A percentile compares a stretch with the other conserved stretches of the same genome.
These are phyloP conservation scores for Solanum lycopersicoides DNA, from an alignment of 257 asterid genomes.

Conservation along the genomic window DNA sequence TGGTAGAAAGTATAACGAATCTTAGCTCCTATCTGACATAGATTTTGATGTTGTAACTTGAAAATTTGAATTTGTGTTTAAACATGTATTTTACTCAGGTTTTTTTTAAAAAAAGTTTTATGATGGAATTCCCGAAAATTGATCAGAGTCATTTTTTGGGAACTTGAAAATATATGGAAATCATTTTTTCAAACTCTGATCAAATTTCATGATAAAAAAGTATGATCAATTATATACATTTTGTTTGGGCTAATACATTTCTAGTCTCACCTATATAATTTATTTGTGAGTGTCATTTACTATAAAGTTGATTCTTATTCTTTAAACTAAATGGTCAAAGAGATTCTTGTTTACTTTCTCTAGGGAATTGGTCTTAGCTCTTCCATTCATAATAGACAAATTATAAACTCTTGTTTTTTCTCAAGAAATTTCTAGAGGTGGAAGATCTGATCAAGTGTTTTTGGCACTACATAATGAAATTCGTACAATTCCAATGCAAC, in stretches of 20 bases:
- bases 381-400: neutral
- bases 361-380: neutral
- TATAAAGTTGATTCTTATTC: neutral
- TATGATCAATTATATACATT: neutral
- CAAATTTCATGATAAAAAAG: neutral
- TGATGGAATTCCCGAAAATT: neutral
- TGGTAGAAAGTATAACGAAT: neutral
- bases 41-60: neutral
- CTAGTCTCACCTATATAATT: neutral
- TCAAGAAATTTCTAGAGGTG: neutral
- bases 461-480: neutral
- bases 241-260: neutral
- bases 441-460: neutral
- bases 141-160: neutral
- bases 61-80: neutral
- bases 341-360: neutral
- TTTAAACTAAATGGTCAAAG: neutral
- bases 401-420: neutral
- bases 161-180: neutral
- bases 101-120: neutral
- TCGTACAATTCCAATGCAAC: neutral
- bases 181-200: neutral
- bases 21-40: neutral
- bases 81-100: neutral
- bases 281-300: neutral